Evolutionary conservation across 306 rosid species (phyloP), one percentile per base, ranked within the genome.

Genomic region (Astragalus glycyphyllos): DNA sequence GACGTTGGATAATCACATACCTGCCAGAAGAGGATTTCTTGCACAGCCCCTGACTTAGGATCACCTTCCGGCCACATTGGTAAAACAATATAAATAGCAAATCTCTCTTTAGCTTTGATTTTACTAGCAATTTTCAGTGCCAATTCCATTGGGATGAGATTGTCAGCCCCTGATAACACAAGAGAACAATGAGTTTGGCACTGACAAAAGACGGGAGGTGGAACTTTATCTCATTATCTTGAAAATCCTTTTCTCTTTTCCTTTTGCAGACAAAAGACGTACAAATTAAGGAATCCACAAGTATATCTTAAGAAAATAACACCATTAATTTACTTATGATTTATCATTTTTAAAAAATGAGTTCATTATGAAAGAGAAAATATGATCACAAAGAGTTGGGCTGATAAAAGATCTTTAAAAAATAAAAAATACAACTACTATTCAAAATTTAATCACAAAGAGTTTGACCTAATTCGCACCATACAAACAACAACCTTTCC

Each of bases 31-130:
- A 94, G 99, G 58, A 94, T 94, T 87, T 94, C 99, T 86, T 91
- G 99, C 96, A 91, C 40, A 26, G 97, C 16, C 45, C 57, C 90
- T 49, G 88, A 13, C 45, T 79, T 87, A 11, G 99, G 99, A 85
- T 89, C 96, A 75, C 99, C 99, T 84, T 94, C 96, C 31, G 96
- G 99, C 99, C 99, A 94, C 97, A 94, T 73, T 13, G 99, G 97
- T 72, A 91, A 12, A 42, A 94, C 78, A 72, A 89, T 11, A 72
- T 91, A 94, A 66, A 94, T 97, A 23, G 92, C 87, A 83, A 94
- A 91, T 84, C 97, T 89, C 84, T 94, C 99, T 9, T 82, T 75
- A 20, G 96, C 89, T 85, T 68, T 89, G 63, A 94, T 94, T 81
- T 94, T 94, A 86, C 84, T 85, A 14, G 86, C 86, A 68, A 94